Evolutionary conservation across 805 yeast genomes (phyloP), one percentile per base, ranked within the genome.

Genomic region (Blastobotrys mokoenaii): DNA sequence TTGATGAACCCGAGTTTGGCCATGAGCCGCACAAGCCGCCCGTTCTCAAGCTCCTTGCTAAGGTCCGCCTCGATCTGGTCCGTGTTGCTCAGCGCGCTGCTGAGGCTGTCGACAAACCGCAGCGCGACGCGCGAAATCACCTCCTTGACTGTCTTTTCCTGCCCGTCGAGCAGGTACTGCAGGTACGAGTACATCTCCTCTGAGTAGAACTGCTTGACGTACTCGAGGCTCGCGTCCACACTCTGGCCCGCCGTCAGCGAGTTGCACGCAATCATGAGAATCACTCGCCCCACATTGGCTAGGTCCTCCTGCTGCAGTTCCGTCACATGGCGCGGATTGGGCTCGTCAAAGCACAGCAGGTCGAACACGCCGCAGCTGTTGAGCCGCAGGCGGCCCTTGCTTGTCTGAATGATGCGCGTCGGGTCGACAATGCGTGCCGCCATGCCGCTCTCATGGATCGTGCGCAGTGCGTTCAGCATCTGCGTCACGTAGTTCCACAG

Each of bases 401-500:
- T 77, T 1, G 95, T 82, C 1, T 86, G 73, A 34, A 90, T 72
- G 20, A 93, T 75, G 53, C 84, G 85, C 30, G 79, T 74, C 51
- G 81, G 71, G 46, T 82, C 77, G 12, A 84, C 60, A 0, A 76
- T 64, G 42, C 90, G 74, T 1, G 82, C 82, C 1, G 80, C 73
- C 43, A 90, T 65, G 0, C 76, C 77, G n/a, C 70, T 67, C 2
- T 70, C 67, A 66, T 90, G 97, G 11, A 82, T 72, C 3, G 75
- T 70, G n/a, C 70, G 64, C 18, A 86, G 58, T 0, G 89, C 96
- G 54, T 76, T 74, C 2, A 82, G 69, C 29, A 93, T 64, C 65
- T 93, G 97, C 14, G 80, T 72, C 43, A 84, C 62, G 55, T 87
- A 85, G 30, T 68, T 65, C 96, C 97, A 87, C 39, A 90, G 63